phyloP scores from a whole-genome alignment of 805 yeast genomes.

The Jamesozyma hellenica region DNA sequence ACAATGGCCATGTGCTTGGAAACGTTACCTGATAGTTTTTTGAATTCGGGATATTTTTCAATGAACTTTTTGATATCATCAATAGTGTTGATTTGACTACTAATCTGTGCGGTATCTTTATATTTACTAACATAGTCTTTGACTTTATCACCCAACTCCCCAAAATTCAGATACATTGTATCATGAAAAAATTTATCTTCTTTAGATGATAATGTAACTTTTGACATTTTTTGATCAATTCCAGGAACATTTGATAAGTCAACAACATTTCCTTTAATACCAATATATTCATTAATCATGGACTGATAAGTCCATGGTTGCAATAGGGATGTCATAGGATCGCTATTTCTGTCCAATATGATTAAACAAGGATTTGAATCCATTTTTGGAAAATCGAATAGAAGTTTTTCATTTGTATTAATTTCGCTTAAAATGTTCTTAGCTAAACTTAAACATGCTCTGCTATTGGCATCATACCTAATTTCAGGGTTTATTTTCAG shows the following conservation, averaged over 20 bases:
- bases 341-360: constrained; percentile 74
- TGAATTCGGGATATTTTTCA: constrained; percentile 89
- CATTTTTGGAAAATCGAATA: constrained; percentile 56
- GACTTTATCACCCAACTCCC: constrained; percentile 83
- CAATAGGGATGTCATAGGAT: constrained; percentile 86
- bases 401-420: constrained; percentile 41
- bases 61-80: constrained; percentile 85
- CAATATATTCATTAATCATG: constrained; percentile 89
- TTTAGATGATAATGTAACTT: constrained; percentile 54
- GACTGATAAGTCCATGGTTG: constrained; percentile 98
- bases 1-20: constrained; percentile 88
- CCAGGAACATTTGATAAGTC: constrained; percentile 49
- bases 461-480: constrained; percentile 64
- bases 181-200: constrained; percentile 72
- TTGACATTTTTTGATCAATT: constrained; percentile 46
- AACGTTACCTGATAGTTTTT: constrained; percentile 76
- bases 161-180: constrained; percentile 83
- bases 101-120: constrained; percentile 67
- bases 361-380: constrained; percentile 69
- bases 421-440: constrained; percentile 52
- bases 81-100: constrained; percentile 57
- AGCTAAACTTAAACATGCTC: constrained; percentile 56
- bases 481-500: constrained; percentile 66
- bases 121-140: constrained; percentile 77
- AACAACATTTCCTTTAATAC: constrained; percentile 72